Conservation (phyloP, 805 yeast genomes). For the Yarrowia hollandica region DNA sequence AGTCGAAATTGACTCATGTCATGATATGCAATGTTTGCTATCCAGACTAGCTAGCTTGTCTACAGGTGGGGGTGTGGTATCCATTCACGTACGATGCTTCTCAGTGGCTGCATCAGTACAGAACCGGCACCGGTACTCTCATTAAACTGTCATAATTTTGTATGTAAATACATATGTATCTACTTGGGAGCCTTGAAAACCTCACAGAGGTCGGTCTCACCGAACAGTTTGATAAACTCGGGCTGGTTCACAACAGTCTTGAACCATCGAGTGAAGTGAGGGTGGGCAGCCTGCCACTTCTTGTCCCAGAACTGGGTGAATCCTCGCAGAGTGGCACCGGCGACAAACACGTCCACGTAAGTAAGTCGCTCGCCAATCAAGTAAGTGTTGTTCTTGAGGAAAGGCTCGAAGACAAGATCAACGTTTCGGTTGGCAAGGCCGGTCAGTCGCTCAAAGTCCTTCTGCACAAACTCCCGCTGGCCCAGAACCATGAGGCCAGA, state of each 20-base stretch:
- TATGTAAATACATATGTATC: too few species aligned
- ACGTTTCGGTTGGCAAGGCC: slow-evolving; percentile 42
- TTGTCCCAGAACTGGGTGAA: slow-evolving; percentile 60
- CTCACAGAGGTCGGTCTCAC: slow-evolving; percentile 38
- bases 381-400: slow-evolving; percentile 61
- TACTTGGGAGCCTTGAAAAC: slow-evolving; percentile 6
- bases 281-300: slow-evolving; percentile 64
- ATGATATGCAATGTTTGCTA: too few species aligned
- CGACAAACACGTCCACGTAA: slow-evolving; percentile 64
- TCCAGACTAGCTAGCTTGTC: too few species aligned
- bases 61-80: too few species aligned
- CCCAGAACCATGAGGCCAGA: slow-evolving; percentile 67
- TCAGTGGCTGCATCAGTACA: too few species aligned
- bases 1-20: too few species aligned
- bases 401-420: slow-evolving; percentile 51
- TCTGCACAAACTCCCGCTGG: slow-evolving; percentile 72
- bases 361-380: slow-evolving; percentile 68
- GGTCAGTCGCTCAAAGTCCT: slow-evolving; percentile 51
- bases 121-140: background rate
- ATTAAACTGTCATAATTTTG: too few species aligned
- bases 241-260: slow-evolving; percentile 52
- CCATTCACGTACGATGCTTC: too few species aligned
- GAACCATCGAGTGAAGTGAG: slow-evolving; percentile 71
- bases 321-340: slow-evolving; percentile 53
- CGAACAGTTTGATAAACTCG: slow-evolving; percentile 50